phyloP scores from a whole-genome alignment of 805 yeast genomes.

The Candida broadrunensis region DNA sequence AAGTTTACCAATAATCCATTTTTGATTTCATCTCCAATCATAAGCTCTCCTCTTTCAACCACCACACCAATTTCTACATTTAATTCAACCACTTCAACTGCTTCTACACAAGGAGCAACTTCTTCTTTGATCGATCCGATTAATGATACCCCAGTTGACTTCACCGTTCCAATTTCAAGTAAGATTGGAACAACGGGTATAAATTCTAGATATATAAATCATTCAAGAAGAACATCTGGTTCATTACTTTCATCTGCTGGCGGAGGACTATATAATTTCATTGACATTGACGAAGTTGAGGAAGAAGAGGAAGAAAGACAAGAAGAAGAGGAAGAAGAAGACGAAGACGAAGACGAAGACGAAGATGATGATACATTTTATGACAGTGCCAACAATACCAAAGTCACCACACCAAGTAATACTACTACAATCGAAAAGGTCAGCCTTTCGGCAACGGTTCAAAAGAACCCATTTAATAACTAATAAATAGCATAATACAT shows the following conservation, averaged over 20 bases:
- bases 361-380: not conserved
- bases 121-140: conserved; percentile 31
- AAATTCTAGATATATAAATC: conserved; percentile 9
- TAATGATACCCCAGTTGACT: conserved; percentile 39
- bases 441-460: not conserved
- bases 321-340: not conserved
- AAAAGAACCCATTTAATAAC: not conserved
- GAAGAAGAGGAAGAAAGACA: conserved; percentile 16
- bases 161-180: conserved; percentile 19
- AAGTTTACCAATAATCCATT: not conserved
- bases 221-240: conserved; percentile 16
- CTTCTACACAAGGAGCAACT: conserved; percentile 8
- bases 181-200: not conserved
- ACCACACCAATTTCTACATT: conserved; percentile 26
- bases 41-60: conserved; percentile 35
- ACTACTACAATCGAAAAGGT: not conserved
- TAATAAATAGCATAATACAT: not conserved
- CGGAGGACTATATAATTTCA: conserved; percentile 19
- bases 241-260: conserved; percentile 19
- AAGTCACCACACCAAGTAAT: not conserved
- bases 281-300: conserved; percentile 21
- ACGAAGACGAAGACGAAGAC: not conserved
- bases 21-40: conserved; percentile 24
- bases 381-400: not conserved
- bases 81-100: conserved; percentile 12